Conservation (phyloP, 306 rosid genomes). For the Lathyrus aphaca region DNA sequence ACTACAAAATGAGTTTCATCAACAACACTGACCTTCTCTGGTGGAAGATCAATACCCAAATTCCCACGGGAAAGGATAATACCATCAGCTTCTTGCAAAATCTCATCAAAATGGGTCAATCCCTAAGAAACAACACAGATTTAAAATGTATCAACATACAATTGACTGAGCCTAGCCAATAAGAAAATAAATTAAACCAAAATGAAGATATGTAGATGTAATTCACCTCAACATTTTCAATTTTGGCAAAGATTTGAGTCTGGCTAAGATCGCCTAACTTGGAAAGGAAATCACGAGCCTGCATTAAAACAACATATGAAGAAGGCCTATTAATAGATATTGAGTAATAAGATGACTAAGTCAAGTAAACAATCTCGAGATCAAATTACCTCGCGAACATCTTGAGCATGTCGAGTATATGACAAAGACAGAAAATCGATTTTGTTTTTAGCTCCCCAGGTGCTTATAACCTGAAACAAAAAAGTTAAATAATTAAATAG, state of each 20-base stretch:
- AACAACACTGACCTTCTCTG: conserved; percentile 76
- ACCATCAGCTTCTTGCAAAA: conserved; percentile 94
- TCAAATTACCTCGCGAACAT: conserved; percentile 72
- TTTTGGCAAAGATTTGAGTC: conserved; percentile 93
- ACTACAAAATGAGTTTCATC: conserved; percentile 23
- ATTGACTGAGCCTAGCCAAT: conserved; percentile 15
- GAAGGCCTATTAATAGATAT: conserved; percentile 24
- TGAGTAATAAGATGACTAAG: conserved; percentile 26
- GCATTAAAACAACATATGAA: conserved; percentile 36
- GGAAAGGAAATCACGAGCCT: conserved; percentile 93
- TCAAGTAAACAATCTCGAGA: conserved; percentile 28
- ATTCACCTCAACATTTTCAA: conserved; percentile 84
- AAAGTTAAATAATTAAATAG: not conserved
- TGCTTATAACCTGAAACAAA: conserved; percentile 70
- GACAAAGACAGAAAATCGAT: conserved; percentile 94
- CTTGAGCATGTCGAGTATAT: conserved; percentile 80
- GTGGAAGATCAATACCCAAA: conserved; percentile 96
- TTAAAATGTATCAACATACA: not conserved
- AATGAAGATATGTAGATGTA: conserved; percentile 26
- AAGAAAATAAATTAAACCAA: conserved; percentile 17
- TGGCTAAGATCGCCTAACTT: conserved; percentile 68
- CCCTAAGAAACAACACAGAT: conserved; percentile 57
- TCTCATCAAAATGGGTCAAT: conserved; percentile 89
- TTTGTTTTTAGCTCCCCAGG: conserved; percentile 85
- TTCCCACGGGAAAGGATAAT: conserved; percentile 90